A percentile compares a stretch with the other conserved stretches of the same genome.
Evolutionary conservation across 2,329 filamentous ascomycete species (phyloP).

Genomic region (Pestalotiopsis sp.): DNA sequence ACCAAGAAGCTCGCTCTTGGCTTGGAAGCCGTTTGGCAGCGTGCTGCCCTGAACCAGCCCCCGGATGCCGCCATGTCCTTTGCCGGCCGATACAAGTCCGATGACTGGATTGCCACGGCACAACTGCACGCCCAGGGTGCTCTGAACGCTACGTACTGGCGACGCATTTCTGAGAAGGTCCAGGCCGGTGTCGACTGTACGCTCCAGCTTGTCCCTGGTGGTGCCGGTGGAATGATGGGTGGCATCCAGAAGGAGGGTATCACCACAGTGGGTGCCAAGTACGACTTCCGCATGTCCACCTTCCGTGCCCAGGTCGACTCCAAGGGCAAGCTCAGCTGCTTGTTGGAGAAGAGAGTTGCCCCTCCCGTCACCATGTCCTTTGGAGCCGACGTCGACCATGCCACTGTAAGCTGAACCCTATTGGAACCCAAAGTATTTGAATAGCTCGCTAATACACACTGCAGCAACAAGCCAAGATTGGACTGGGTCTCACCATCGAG

Average conservation of each 20-base stretch:
- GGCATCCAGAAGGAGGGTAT: conserved; percentile 82
- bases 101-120: conserved; percentile 90
- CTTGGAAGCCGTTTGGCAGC: conserved; percentile 91
- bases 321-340: conserved; percentile 87
- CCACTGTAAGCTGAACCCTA: conserved; percentile 70
- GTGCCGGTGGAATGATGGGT: conserved; percentile 75
- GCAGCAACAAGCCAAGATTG: conserved; percentile 93
- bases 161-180: conserved; percentile 87
- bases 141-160: conserved; percentile 92
- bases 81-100: conserved; percentile 85
- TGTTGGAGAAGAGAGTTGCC: conserved; percentile 94
- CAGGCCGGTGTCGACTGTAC: conserved; percentile 96
- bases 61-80: conserved; percentile 94
- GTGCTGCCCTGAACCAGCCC: conserved; percentile 77
- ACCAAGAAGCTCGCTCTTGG: conserved; percentile 87
- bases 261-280: conserved; percentile 92
- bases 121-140: conserved; percentile 89
- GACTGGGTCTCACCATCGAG: conserved; percentile 91
- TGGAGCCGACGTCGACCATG: conserved; percentile 94
- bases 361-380: conserved; percentile 93
- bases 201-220: conserved; percentile 74
- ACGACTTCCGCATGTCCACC: conserved; percentile 94
- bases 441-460: conserved; percentile 24
- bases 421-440: neutral
- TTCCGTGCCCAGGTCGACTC: conserved; percentile 97